A percentile compares a stretch with the other conserved stretches of the same genome.
These are phyloP conservation scores for Quambalaria eucalypti DNA, from an alignment of 1,284 basidiomycete genomes.

Conservation along the genomic window DNA sequence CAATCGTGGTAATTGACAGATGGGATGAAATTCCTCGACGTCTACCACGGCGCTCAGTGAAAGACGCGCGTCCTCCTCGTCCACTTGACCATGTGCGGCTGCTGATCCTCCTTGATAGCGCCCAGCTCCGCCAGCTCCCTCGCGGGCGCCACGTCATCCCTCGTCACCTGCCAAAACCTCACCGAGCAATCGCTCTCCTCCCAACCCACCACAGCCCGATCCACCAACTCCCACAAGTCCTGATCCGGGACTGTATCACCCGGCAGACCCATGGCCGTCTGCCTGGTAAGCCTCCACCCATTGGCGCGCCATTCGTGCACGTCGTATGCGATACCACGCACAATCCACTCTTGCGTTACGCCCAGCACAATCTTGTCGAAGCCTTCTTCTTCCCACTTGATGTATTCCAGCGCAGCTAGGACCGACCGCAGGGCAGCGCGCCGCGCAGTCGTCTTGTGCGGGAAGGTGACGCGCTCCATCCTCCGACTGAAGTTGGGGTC, in stretches of 20 bases:
- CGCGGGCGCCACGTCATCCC: conserved; percentile 21
- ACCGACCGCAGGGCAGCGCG: conserved; percentile 37
- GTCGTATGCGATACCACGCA: conserved; percentile 35
- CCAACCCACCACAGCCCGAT: conserved; percentile 28
- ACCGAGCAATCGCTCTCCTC: conserved; percentile 44
- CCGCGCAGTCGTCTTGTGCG: conserved; percentile 12
- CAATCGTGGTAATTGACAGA: neutral
- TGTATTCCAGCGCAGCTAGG: conserved; percentile 38
- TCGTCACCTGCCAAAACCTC: conserved; percentile 39
- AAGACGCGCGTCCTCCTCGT: conserved; percentile 6
- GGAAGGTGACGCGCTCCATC: conserved; percentile 28
- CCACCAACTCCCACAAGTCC: conserved; percentile 44
- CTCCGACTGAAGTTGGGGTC: conserved; percentile 37
- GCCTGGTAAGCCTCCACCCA: conserved; percentile 31
- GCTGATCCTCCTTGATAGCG: conserved; percentile 33
- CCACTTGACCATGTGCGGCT: conserved; percentile 36
- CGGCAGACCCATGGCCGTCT: conserved; percentile 15
- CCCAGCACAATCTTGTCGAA: conserved; percentile 44
- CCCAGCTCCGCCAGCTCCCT: conserved; percentile 30
- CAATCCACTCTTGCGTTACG: conserved; percentile 39
- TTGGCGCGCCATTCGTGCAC: conserved; percentile 26
- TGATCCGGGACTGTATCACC: conserved; percentile 39
- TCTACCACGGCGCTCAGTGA: no score
- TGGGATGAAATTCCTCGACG: neutral
- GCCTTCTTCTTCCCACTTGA: conserved; percentile 39